Conservation (phyloP, 306 rosid species). For the Cyamopsis tetragonoloba region DNA sequence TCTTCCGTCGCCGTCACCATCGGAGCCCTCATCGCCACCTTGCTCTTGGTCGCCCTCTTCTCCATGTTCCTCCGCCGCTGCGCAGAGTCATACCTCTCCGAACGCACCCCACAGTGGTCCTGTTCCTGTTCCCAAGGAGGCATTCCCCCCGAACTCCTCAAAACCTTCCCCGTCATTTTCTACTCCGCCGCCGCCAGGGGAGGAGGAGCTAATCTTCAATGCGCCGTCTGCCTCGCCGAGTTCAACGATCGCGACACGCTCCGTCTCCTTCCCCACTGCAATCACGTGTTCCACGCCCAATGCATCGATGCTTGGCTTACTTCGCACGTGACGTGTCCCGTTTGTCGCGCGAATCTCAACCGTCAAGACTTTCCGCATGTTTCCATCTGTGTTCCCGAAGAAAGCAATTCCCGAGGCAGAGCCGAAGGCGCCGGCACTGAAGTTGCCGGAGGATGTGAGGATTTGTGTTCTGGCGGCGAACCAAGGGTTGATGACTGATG, state of each 20-base stretch:
- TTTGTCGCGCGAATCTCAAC: constrained; percentile 44
- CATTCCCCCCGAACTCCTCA: constrained; percentile 12
- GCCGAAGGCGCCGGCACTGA: constrained; percentile 33
- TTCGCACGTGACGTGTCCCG: constrained; percentile 52
- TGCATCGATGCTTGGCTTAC: constrained; percentile 62
- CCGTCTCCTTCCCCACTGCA: constrained; percentile 53
- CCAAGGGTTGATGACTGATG: no score
- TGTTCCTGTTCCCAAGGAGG: background rate
- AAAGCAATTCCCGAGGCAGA: no score
- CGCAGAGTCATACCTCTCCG: background rate
- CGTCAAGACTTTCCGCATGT: no score
- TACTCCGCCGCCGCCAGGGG: constrained; percentile 34
- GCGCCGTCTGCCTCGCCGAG: constrained; percentile 62
- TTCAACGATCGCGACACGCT: constrained; percentile 40
- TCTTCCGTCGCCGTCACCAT: constrained; percentile 18
- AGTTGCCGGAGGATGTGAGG: constrained; percentile 42
- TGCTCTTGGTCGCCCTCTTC: constrained; percentile 9
- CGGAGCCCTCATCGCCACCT: background rate
- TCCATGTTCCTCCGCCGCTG: background rate
- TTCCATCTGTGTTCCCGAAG: no score
- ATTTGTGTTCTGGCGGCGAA: no score
- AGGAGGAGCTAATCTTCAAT: constrained; percentile 25
- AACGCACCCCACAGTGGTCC: no score
- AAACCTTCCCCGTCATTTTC: constrained; percentile 45
- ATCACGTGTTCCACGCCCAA: constrained; percentile 52